Percentiles rank a stretch among this genome's conserved stretches.
phyloP scores from a whole-genome alignment of 2,329 filamentous ascomycete genomes.

The Exserohilum rostratum region DNA sequence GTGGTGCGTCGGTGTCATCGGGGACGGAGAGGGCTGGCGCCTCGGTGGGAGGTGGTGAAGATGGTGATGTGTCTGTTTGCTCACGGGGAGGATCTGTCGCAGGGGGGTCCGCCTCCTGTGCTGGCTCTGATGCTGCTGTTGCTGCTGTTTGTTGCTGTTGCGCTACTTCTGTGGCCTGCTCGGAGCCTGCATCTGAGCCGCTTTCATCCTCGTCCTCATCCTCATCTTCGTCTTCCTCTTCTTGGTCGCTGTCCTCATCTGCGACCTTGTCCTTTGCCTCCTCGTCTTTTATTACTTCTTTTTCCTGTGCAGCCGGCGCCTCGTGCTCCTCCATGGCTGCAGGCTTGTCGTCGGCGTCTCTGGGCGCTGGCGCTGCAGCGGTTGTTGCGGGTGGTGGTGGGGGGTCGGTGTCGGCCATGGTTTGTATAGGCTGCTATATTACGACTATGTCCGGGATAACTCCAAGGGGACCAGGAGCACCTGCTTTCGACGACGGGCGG shows the following conservation, averaged over 20 bases:
- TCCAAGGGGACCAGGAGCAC: constrained; percentile 3
- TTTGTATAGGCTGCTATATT: constrained; percentile 19
- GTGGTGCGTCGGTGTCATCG: constrained; percentile 36
- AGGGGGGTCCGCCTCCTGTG: constrained; percentile 19
- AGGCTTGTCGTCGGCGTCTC: constrained; percentile 12
- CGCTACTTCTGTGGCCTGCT: constrained; percentile 22
- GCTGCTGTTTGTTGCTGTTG: neutral
- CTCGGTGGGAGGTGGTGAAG: constrained; percentile 27
- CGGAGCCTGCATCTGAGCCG: constrained; percentile 23
- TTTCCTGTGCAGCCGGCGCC: neutral
- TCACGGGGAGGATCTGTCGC: constrained; percentile 22
- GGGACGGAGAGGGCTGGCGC: constrained; percentile 36
- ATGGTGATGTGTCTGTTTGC: constrained; percentile 25
- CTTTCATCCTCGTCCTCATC: constrained; percentile 13
- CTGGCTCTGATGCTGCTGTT: neutral
- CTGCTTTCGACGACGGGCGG: constrained; percentile 27
- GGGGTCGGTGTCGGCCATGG: constrained; percentile 45
- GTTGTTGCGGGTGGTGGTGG: constrained; percentile 13
- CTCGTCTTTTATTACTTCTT: constrained; percentile 6
- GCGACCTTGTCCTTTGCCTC: constrained; percentile 11
- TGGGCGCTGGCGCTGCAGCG: constrained; percentile 13
- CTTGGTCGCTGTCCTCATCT: neutral
- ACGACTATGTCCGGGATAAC: constrained; percentile 17
- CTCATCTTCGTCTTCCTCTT: constrained; percentile 12
- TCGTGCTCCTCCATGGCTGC: neutral